These are phyloP conservation scores for Besnoitia besnoiti DNA, from an alignment of 169 alveolate species.

Conservation along the genomic window DNA sequence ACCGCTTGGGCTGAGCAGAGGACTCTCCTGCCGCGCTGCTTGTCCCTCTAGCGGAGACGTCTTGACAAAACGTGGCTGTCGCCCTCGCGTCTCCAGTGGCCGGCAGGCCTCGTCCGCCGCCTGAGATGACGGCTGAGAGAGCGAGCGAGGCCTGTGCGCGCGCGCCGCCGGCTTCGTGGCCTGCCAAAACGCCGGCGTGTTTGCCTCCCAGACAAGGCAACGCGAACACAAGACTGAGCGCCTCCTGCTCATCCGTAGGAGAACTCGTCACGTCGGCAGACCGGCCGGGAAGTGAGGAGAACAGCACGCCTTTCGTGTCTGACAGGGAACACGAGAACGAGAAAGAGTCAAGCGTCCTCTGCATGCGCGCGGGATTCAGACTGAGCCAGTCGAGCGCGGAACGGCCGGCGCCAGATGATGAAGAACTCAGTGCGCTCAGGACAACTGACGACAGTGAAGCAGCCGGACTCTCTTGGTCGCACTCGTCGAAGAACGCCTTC, in stretches of 20 bases:
- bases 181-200: neutral
- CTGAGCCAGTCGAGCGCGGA: slow-evolving; percentile 1
- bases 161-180: neutral
- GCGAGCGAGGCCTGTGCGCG: neutral
- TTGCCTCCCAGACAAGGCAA: too few relatives aligned
- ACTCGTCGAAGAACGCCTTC: neutral
- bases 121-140: neutral
- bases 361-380: neutral
- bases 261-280: too few relatives aligned
- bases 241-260: too few relatives aligned
- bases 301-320: too few relatives aligned
- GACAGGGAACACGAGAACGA: neutral
- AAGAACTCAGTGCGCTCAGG: neutral
- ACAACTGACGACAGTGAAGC: neutral
- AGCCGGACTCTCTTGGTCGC: neutral
- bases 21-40: neutral
- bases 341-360: slow-evolving; percentile 1
- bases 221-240: too few relatives aligned
- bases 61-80: too few relatives aligned
- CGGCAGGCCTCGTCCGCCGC: neutral
- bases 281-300: too few relatives aligned
- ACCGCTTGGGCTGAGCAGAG: neutral
- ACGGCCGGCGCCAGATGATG: too few relatives aligned
- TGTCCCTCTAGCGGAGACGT: too few relatives aligned
- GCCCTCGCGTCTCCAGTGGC: neutral